Base-by-base conservation (phyloP, 2,329 filamentous ascomycete genomes). In the Aspergillus glaucus region DNA sequence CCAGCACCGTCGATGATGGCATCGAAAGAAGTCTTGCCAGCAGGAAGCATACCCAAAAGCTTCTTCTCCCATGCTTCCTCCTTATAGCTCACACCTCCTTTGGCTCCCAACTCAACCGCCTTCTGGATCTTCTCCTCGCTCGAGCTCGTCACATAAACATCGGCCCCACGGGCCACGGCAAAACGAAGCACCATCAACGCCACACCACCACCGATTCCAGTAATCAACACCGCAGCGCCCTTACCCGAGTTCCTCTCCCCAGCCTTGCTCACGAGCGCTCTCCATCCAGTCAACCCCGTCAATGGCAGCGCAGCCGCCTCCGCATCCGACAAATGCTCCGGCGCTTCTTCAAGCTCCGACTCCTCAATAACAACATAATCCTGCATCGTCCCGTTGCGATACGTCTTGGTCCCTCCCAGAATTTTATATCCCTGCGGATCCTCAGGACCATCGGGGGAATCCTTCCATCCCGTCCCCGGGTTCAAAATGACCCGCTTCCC, bases 201-300 rank as follows among this genome's bases (percentile, higher is more conserved):
- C 1, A 96, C 92, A 40, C 92, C 92, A 32, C 92, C 92, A 0
- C 92, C 92, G 67, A 97, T 94, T 0, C 92, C 92, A 4, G 92
- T 96, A 39, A 97, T 72, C 28, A 97, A 74, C 3, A 97, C 76
- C 62, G 94, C 95, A 52, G 80, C 73, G 2, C 88, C 88, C 0
- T 67, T 57, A 4, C 63, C 56, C 14, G 71, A 65, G 48, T 75
- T 75, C 43, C 71, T 68, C 55, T 84, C 82, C 4, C 78, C 80
- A 44, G 79, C 83, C 76, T 97, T 97, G 6, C 80, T 86, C 45
- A 93, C 80, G 40, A 94, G 73, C 0, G 91, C 92, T 41, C 93
- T 77, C 89, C 89, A 97, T 6, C 80, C 92, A 1, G 92, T 97
- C 51, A 96, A 64, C 0, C 91, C 92, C 0, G 88, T 89, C 30